Evolutionary conservation across 2,329 filamentous ascomycete species (phyloP).

Genomic region (Pestalotiopsis sp.): DNA sequence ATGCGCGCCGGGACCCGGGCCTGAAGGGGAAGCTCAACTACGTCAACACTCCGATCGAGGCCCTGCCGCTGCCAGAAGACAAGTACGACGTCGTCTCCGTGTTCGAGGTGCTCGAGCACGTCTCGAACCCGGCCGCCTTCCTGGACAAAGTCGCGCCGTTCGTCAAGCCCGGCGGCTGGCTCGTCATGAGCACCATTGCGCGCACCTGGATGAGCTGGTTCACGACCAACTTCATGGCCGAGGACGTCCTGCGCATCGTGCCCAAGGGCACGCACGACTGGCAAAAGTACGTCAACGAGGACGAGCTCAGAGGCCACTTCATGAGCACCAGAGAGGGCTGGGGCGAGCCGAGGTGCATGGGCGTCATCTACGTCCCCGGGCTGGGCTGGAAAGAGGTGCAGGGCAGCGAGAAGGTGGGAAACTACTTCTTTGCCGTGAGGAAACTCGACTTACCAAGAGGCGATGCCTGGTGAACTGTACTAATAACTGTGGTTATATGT

Average conservation of each 20-base stretch:
- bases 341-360: slow-evolving; percentile 66
- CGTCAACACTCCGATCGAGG: slow-evolving; percentile 76
- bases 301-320: slow-evolving; percentile 68
- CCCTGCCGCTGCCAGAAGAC: slow-evolving; percentile 51
- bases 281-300: slow-evolving; percentile 90
- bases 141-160: slow-evolving; percentile 72
- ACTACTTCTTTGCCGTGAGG: slow-evolving; percentile 89
- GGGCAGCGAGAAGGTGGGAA: slow-evolving; percentile 84
- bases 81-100: slow-evolving; percentile 81
- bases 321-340: slow-evolving; percentile 54
- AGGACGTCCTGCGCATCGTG: slow-evolving; percentile 85
- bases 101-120: slow-evolving; percentile 96
- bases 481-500: slow-evolving; percentile 4
- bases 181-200: slow-evolving; percentile 90
- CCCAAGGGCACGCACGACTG: slow-evolving; percentile 95
- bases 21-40: slow-evolving; percentile 71
- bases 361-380: slow-evolving; percentile 88
- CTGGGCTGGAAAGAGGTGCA: slow-evolving; percentile 84
- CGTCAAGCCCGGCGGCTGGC: slow-evolving; percentile 88
- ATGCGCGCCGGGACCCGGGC: slow-evolving; percentile 74
- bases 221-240: slow-evolving; percentile 89
- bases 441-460: slow-evolving; percentile 7
- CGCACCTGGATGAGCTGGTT: slow-evolving; percentile 87
- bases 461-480: not conserved
- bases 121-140: slow-evolving; percentile 75